Conservation (phyloP, 371 early-diverging fungal species). For the Amoeboaphelidium protococcarum region DNA sequence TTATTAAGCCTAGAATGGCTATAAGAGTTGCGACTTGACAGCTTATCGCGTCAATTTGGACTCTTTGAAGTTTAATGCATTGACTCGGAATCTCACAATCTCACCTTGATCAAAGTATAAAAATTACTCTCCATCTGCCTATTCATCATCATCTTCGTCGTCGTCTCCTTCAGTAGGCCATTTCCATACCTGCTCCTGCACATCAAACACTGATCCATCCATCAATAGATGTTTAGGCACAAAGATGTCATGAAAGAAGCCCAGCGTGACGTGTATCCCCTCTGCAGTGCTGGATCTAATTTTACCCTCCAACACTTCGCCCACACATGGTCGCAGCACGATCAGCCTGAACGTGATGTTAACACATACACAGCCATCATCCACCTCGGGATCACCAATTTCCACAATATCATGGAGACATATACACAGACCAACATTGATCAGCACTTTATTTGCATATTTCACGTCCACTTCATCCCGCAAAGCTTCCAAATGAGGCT, state of each 20-base stretch:
- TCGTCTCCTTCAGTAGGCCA: constrained; percentile 60
- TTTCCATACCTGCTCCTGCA: constrained; percentile 33
- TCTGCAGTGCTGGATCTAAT: constrained; percentile 37
- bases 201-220: constrained; percentile 11
- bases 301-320: constrained; percentile 54
- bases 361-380: constrained; percentile 44
- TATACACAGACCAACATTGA: constrained; percentile 71
- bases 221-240: constrained; percentile 28
- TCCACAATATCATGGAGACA: constrained; percentile 47
- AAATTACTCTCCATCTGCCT: no score
- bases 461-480: constrained; percentile 67
- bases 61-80: no score
- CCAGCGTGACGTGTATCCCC: constrained; percentile 46
- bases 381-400: constrained; percentile 48
- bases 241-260: constrained; percentile 72
- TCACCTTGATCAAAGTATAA: constrained; percentile 59
- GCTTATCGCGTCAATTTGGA: no score
- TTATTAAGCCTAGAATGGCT: no score
- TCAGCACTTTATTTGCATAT: constrained; percentile 72
- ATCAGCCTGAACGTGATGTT: constrained; percentile 51
- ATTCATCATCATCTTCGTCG: constrained; percentile 45
- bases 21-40: no score
- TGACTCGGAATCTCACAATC: no score
- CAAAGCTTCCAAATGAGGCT: constrained; percentile 39
- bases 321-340: constrained; percentile 69